Base-by-base conservation (phyloP, 1,284 basidiomycete genomes). In the Schizophyllum amplum region DNA sequence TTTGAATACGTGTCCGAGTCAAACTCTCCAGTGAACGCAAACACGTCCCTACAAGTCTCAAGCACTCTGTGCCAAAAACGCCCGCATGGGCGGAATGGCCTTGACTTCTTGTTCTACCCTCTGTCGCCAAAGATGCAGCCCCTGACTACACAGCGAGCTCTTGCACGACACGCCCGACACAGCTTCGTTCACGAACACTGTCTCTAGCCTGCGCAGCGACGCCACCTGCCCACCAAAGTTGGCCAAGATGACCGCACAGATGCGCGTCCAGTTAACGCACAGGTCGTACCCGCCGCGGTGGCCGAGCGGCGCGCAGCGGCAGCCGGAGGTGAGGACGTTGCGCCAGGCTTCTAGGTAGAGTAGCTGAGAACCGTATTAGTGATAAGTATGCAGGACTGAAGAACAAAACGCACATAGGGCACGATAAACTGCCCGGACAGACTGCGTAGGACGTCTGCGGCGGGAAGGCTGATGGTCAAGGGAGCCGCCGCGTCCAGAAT, bases 401-500 rank as follows among this genome's bases (percentile, higher is more conserved):
- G 49, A 25, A 24, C 15, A 5, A 5, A 20, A 42, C 60, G 46
- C 49, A 59, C 60, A 56, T 58, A 61, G 54, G 54, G 57, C 33
- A 56, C 58, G 49, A 61, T 54, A 53, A 59, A 61, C 23, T 47
- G 57, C 47, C 26, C 54, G 42, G 56, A 55, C 58, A 61, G 59
- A 24, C 58, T 53, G 17, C 20, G n/a, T 5, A 56, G 58, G 22
- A 61, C 47, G 23, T 61, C 56, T 15, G 56, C 48, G 33, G 62
- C 56, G 21, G 62, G 61, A 17, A 64, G 58, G 46, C 57, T 58
- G 23, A 63, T 48, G 2, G 63, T 57, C 24, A 63, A 27, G 17
- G 63, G 64, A 2, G 62, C 65, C 7, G 61, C 62, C 48, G 61
- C 55, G 52, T 64, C 62, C 21, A 62, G 60, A 24, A 66, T 58